Evolutionary conservation across 345 rosid species (phyloP).

Genomic region (Eucalyptus lansdowneana): DNA sequence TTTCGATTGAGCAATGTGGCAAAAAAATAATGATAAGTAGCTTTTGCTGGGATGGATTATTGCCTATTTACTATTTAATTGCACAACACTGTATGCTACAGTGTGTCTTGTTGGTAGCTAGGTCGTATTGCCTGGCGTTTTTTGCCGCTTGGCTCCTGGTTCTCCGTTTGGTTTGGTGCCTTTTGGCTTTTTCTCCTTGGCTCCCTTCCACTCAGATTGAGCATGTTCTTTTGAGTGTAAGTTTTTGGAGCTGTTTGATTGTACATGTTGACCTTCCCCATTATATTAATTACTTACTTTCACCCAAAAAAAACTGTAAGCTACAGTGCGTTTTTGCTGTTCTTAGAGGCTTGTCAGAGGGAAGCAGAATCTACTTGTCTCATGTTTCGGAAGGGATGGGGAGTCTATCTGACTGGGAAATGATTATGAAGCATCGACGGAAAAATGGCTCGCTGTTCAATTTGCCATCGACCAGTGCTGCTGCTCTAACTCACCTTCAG

Average conservation of each 20-base stretch:
- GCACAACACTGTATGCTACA: not conserved
- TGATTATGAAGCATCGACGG: constrained; percentile 49
- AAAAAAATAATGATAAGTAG: no score
- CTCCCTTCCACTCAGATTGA: no score
- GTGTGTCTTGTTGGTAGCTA: not conserved
- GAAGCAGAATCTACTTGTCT: constrained; percentile 42
- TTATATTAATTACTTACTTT: no score
- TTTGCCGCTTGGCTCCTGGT: no score
- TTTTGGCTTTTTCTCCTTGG: no score
- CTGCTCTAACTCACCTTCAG: constrained; percentile 36
- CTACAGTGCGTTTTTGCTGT: not conserved
- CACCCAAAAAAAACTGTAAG: not conserved
- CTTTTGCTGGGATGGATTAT: no score
- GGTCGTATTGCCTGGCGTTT: no score
- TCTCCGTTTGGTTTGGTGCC: no score
- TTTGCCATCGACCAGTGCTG: constrained; percentile 86
- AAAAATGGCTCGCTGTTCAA: constrained; percentile 65
- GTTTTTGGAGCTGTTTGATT: no score
- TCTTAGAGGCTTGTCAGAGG: constrained; percentile 14
- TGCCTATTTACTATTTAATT: no score
- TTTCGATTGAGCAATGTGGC: not conserved
- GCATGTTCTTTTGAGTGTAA: no score
- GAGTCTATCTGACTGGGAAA: constrained; percentile 41
- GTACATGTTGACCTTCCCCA: no score
- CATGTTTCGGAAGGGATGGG: constrained; percentile 63